Base-by-base conservation (phyloP, 2,329 filamentous ascomycete genomes). In the Aulographum hederae region DNA sequence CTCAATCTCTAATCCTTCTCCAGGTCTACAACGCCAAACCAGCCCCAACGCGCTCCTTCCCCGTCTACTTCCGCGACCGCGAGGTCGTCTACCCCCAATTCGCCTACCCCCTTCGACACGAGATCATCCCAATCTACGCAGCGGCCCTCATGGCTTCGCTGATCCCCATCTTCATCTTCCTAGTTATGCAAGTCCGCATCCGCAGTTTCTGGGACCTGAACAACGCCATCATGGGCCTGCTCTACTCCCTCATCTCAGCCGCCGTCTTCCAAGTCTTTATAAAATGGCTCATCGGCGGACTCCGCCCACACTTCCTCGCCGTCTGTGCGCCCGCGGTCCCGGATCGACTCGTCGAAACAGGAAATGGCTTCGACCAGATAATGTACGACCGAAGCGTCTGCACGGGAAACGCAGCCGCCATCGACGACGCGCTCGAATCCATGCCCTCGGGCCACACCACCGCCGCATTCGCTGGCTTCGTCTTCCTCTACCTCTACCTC, bases 381-480 rank as follows among this genome's bases (percentile, higher is more conserved):
- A 79, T 78, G 63, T 80, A 72, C 47, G 76, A 77, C 18, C 63
- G 65, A 26, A 69, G 65, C 35, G 67, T 81, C 29, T 82, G 77
- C 59, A 78, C 73, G 0, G 75, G 75, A 5, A 65, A 80, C 43
- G 42, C 52, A 13, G 54, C 64, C 3, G 2, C 18, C 8, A 36
- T 35, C n/a, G 65, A 79, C 46, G 75, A 81, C 46, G 62, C 63
- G 2, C 60, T 82, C 0, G 72, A 79, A 45, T 74, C 69, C 0
- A 74, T 84, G 51, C 78, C 78, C 0, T 76, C 69, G 2, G 78
- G 78, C 1, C 78, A 84, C 50, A 72, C 73, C 4, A 78, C 76
- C 0, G 76, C 76, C 1, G 75, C 74, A 0, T 81, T 80, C 36
- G 73, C 72, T 0, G 75, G 74, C 4, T 76, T 79, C 41, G 62